These are phyloP conservation scores for Porcisia deanei DNA, from an alignment of 208 protist genomes.

Conservation along the genomic window DNA sequence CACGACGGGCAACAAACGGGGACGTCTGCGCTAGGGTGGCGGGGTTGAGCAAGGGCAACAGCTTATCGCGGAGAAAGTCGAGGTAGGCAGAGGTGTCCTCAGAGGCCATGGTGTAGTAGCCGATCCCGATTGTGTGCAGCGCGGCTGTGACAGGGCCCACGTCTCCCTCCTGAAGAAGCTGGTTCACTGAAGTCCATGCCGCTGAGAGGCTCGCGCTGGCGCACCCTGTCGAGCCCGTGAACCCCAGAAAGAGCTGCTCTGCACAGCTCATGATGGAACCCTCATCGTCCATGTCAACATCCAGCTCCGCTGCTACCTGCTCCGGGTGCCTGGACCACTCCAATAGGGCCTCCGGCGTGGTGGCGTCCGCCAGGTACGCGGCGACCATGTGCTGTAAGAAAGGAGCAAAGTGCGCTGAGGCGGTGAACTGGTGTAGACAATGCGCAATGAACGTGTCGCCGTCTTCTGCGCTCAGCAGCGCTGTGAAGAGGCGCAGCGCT, in stretches of 20 bases:
- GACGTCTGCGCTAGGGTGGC: slow-evolving; percentile 20
- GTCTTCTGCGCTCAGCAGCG: slow-evolving; percentile 50
- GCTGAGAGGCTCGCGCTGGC: slow-evolving; percentile 23
- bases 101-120: slow-evolving; percentile 78
- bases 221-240: slow-evolving; percentile 63
- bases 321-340: slow-evolving; percentile 63
- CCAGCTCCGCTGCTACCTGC: slow-evolving; percentile 44
- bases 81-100: slow-evolving; percentile 45
- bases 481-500: slow-evolving; percentile 48
- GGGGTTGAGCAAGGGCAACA: slow-evolving; percentile 67
- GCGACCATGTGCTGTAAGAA: slow-evolving; percentile 48
- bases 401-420: slow-evolving; percentile 12
- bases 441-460: slow-evolving; percentile 41
- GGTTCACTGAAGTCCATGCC: slow-evolving; percentile 60
- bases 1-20: slow-evolving; percentile 69
- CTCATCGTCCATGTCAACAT: slow-evolving; percentile 61
- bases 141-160: slow-evolving; percentile 55
- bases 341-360: slow-evolving; percentile 19
- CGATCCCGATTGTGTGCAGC: slow-evolving; percentile 84
- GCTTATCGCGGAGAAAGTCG: slow-evolving; percentile 44
- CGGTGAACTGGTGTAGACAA: slow-evolving; percentile 24
- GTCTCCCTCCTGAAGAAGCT: slow-evolving; percentile 45
- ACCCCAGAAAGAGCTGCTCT: slow-evolving; percentile 75
- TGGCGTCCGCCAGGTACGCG: slow-evolving; percentile 61
- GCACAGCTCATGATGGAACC: slow-evolving; percentile 40